phyloP scores from a whole-genome alignment of 106 monocot genomes.

The Acanthochlamys bracteata region DNA sequence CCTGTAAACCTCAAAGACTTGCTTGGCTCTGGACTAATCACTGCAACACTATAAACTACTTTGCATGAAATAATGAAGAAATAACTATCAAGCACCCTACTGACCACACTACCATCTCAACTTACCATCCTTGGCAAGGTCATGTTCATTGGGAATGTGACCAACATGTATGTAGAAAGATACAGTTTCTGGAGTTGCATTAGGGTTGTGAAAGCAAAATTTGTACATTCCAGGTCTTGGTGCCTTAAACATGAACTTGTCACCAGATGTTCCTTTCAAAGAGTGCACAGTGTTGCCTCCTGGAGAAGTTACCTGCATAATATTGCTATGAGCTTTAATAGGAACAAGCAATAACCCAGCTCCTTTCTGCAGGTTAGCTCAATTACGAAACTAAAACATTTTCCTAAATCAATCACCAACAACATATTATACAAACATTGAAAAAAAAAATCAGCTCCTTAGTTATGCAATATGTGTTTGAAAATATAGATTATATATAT shows the following conservation, averaged over 20 bases:
- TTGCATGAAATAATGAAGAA: too few relatives aligned
- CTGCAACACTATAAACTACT: too few relatives aligned
- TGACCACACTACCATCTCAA: neutral
- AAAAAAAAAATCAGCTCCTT: too few relatives aligned
- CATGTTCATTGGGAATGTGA: constrained; percentile 89
- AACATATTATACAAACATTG: too few relatives aligned
- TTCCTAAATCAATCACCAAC: too few relatives aligned
- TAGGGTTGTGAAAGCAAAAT: constrained; percentile 87
- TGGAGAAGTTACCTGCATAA: constrained; percentile 80
- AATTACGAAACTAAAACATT: neutral
- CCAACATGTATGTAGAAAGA: constrained; percentile 96
- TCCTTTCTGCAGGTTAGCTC: too few relatives aligned
- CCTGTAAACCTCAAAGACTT: too few relatives aligned
- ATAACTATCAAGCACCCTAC: neutral
- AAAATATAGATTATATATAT: too few relatives aligned
- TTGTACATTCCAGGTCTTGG: constrained; percentile 91
- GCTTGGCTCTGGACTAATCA: too few relatives aligned
- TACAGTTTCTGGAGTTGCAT: constrained; percentile 66
- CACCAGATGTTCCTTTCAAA: constrained; percentile 77
- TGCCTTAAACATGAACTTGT: constrained; percentile 90
- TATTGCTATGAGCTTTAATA: neutral
- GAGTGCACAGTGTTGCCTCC: constrained; percentile 52
- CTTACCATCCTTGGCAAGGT: constrained; percentile 92
- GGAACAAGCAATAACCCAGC: too few relatives aligned
- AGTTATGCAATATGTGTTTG: too few relatives aligned